phyloP scores from a whole-genome alignment of 306 rosid species.

The Glycine latifolia region DNA sequence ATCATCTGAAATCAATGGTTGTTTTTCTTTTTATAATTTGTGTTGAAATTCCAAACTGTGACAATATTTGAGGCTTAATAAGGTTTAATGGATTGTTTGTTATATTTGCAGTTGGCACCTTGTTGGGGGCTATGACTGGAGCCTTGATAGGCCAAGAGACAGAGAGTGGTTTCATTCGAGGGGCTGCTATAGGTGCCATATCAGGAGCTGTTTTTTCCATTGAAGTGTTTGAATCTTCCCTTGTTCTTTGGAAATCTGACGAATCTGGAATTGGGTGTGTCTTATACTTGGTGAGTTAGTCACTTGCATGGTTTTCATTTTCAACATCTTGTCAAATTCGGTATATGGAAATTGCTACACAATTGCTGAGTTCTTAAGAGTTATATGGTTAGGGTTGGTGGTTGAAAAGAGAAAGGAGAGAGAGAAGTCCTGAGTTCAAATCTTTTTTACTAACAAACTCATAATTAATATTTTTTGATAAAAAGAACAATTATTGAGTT shows the following conservation, averaged over 20 bases:
- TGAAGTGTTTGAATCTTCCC: constrained; percentile 88
- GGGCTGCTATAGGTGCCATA: constrained; percentile 93
- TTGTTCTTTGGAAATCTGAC: constrained; percentile 80
- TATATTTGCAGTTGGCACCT: constrained; percentile 76
- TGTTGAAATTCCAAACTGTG: background rate
- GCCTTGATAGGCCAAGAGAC: constrained; percentile 97
- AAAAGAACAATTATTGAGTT: background rate
- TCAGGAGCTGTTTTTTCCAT: constrained; percentile 93
- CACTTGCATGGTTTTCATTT: constrained; percentile 19
- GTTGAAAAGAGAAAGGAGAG: too few species aligned
- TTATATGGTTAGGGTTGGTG: too few species aligned
- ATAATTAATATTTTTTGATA: too few species aligned
- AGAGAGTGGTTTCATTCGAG: constrained; percentile 92
- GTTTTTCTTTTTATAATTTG: background rate
- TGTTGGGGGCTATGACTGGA: constrained; percentile 95
- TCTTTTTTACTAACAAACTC: too few species aligned
- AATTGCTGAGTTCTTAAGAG: too few species aligned
- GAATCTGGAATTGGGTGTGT: constrained; percentile 80
- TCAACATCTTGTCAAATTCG: background rate
- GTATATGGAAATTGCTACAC: background rate
- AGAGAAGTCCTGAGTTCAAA: too few species aligned
- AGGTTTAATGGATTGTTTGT: constrained; percentile 29
- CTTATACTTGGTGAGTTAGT: constrained; percentile 69
- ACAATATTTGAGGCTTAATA: constrained; percentile 26
- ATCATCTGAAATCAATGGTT: background rate